These are phyloP conservation scores for Friedmanniomyces endolithicus DNA, from an alignment of 495 filamentous ascomycete species.

Conservation along the genomic window DNA sequence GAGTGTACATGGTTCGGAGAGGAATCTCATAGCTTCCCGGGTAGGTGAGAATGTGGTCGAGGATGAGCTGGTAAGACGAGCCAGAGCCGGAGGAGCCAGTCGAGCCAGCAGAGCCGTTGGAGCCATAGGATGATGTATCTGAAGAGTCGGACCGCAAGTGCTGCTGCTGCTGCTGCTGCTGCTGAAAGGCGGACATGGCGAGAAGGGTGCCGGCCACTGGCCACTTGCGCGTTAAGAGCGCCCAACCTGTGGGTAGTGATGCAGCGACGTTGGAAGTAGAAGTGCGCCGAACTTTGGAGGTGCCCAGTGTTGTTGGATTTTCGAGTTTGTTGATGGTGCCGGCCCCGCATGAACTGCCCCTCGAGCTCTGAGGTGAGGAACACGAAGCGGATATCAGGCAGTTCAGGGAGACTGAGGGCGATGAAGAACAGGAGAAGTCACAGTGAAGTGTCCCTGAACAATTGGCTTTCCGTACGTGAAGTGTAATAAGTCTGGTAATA, in stretches of 20 bases:
- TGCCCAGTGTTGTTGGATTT: not conserved
- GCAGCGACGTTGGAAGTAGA: not conserved
- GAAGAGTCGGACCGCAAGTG: constrained; percentile 26
- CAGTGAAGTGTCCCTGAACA: not conserved
- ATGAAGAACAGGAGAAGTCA: not conserved
- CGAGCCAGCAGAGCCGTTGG: constrained; percentile 3
- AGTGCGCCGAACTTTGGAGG: not conserved
- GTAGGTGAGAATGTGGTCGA: constrained; percentile 58
- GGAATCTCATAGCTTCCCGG: constrained; percentile 59
- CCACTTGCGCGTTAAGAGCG: not conserved
- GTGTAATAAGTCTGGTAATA: not conserved
- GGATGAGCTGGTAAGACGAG: constrained; percentile 36
- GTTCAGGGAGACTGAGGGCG: not conserved
- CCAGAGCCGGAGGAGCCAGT: constrained; percentile 1
- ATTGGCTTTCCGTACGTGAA: not conserved
- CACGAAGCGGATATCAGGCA: not conserved
- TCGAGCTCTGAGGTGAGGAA: not conserved
- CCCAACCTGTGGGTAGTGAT: not conserved
- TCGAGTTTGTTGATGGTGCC: too few species aligned
- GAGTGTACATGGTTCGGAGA: constrained; percentile 58
- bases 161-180: constrained; percentile 7
- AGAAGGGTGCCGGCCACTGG: not conserved
- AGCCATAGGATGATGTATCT: constrained; percentile 15
- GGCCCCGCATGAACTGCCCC: too few species aligned
- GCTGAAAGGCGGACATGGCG: constrained; percentile 10